phyloP scores from a whole-genome alignment of 108 stramenopile genomes.

The Cylindrotheca closterium region DNA sequence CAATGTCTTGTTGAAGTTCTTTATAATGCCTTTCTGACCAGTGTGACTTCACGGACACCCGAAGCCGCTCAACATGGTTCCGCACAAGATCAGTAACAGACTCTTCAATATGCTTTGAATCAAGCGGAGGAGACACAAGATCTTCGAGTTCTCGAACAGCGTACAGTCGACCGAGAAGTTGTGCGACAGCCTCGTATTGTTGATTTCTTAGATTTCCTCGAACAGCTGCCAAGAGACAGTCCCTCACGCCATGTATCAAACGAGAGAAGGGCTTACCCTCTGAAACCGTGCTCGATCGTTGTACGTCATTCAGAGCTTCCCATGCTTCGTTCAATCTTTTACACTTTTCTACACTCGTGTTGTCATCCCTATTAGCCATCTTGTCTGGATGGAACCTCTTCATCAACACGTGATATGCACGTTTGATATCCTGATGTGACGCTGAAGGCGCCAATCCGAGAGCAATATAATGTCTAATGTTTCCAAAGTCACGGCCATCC shows the following conservation, averaged over 20 bases:
- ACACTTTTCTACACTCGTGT: constrained; percentile 24
- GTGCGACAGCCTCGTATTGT: constrained; percentile 41
- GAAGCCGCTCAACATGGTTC: constrained; percentile 35
- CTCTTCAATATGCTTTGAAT: constrained; percentile 18
- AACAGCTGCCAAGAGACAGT: constrained; percentile 17
- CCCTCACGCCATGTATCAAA: constrained; percentile 20
- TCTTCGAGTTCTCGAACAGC: constrained; percentile 36
- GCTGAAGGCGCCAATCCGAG: constrained; percentile 51
- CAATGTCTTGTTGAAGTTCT: constrained; percentile 46
- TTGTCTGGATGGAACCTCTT: constrained; percentile 40
- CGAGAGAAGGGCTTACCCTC: constrained; percentile 41
- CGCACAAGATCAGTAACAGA: constrained; percentile 35
- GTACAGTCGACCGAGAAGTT: constrained; percentile 31
- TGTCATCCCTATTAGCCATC: background rate
- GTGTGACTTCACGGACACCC: constrained; percentile 38
- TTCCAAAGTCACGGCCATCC: constrained; percentile 39
- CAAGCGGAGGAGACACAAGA: constrained; percentile 45
- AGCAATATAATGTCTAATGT: constrained; percentile 40
- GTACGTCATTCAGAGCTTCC: constrained; percentile 21
- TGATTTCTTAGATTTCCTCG: constrained; percentile 40
- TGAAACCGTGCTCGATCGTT: background rate
- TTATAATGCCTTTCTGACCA: constrained; percentile 57
- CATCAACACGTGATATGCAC: constrained; percentile 38
- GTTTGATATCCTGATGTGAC: constrained; percentile 35
- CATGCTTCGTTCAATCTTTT: constrained; percentile 42